These are phyloP conservation scores for Colletotrichum orbiculare DNA, from an alignment of 2,329 filamentous ascomycete species.

Conservation along the genomic window DNA sequence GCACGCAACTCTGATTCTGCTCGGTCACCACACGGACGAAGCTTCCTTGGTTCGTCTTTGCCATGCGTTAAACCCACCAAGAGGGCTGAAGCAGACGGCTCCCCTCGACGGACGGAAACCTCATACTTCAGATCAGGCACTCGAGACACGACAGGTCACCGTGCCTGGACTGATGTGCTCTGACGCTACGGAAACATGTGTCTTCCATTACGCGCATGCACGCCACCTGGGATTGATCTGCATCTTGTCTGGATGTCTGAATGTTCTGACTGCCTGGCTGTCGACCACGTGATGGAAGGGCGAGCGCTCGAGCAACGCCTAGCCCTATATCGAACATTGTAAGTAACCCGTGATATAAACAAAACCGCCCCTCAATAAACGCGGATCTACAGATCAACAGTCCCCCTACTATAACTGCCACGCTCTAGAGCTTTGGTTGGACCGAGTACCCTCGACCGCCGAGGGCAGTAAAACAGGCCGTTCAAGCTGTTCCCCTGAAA, in stretches of 20 bases:
- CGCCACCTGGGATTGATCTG: too few species aligned
- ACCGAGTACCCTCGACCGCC: too few species aligned
- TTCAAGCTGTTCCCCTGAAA: not conserved
- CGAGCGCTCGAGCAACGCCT: conserved; percentile 7
- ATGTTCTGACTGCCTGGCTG: too few species aligned
- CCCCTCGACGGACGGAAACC: conserved; percentile 7
- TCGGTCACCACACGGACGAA: not conserved
- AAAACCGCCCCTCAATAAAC: conserved; percentile 12
- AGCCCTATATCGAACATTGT: conserved; percentile 2
- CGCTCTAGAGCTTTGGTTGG: not conserved
- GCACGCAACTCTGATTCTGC: not conserved
- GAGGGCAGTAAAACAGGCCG: too few species aligned
- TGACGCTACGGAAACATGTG: too few species aligned
- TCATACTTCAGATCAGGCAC: conserved; percentile 22
- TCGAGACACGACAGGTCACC: conserved; percentile 21
- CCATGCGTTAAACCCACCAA: conserved; percentile 6
- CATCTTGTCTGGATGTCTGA: too few species aligned
- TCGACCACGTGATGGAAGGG: too few species aligned
- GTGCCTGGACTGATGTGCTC: conserved; percentile 12
- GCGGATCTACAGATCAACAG: conserved; percentile 10
- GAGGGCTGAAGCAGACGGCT: conserved; percentile 4
- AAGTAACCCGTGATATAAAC: conserved; percentile 17
- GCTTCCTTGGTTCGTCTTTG: conserved; percentile 24
- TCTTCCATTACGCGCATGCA: too few species aligned
- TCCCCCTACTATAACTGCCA: conserved; percentile 12